Evolutionary conservation across 2,329 filamentous ascomycete genomes (phyloP), one percentile per base, ranked within the genome.

Genomic region (Colletotrichum tropicicola): DNA sequence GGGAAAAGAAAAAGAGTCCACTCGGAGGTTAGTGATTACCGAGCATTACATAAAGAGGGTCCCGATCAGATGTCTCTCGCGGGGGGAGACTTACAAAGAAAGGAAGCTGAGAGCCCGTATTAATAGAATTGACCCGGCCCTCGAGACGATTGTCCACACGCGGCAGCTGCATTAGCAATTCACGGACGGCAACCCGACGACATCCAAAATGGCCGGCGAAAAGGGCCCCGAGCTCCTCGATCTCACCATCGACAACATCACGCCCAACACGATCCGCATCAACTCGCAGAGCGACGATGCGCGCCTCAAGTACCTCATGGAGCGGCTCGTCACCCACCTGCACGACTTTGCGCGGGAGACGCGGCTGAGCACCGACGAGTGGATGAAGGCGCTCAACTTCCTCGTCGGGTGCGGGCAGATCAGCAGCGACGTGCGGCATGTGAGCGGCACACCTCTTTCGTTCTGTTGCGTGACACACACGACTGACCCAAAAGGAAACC

Each of bases 331-430:
- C 27, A 85, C 85, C 2, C 91, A 94, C 75, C 78, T 94, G 0
- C 92, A 94, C 76, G 90, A 93, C 75, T 92, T 93, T 73, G 90
- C 90, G 1, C 83, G 91, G 32, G 92, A 94, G 74, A 93, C 91
- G 0, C 80, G 91, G 44, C 83, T 94, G 27, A 91, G 87, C 69
- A 91, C 89, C 5, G 78, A 85, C 3, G 92, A 94, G 79, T 94
- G 91, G 92, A 90, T 90, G 86, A 79, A 84, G 0, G 90, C 88
- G 0, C 82, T 94, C 53, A 77, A 87, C 23, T 94, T 93, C 78
- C 78, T 94, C 15, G 91, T 88, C 0, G 79, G 82, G 45, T 88
- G 89, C 1, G 92, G 91, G 1, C 84, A 93, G 73, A 92, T 87
- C 54, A 89, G 87, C 70, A 87, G 82, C 39, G 87, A 92, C 72